These are phyloP conservation scores for Syzygium syzygioides DNA, from an alignment of 441 rosid species.

Conservation along the genomic window DNA sequence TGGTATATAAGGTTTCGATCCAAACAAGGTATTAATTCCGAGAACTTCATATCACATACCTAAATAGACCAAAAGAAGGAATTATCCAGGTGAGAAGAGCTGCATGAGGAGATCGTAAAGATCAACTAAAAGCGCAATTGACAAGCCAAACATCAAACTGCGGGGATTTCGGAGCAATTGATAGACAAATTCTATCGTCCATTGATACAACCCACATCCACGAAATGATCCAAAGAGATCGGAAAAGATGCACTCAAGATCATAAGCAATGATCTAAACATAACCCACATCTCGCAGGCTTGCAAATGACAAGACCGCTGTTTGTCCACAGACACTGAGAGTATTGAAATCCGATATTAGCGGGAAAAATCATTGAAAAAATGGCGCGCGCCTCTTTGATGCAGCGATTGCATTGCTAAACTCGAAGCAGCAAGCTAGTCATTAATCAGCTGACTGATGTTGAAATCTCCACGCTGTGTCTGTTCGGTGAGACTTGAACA, in stretches of 20 bases:
- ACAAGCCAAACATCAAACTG: neutral
- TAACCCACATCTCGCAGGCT: neutral
- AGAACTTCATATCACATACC: constrained; percentile 73
- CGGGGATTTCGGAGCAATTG: neutral
- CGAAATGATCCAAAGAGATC: neutral
- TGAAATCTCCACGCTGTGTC: neutral
- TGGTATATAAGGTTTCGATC: constrained; percentile 82
- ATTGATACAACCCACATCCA: neutral
- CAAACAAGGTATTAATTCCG: constrained; percentile 90
- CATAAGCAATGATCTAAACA: neutral
- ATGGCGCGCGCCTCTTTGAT: neutral
- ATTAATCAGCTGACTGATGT: neutral
- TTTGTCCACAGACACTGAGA: neutral
- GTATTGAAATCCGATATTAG: neutral
- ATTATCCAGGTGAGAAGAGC: neutral
- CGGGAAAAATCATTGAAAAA: neutral
- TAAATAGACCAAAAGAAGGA: constrained; percentile 14
- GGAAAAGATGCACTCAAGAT: neutral
- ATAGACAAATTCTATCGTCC: neutral
- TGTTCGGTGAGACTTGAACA: neutral
- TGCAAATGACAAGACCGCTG: neutral
- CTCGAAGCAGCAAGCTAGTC: neutral
- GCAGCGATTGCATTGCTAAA: neutral
- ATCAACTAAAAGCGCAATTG: neutral
- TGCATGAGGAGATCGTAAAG: neutral